Base-by-base conservation (phyloP, 768 basidiomycete genomes). In the Cubamyces sp. region DNA sequence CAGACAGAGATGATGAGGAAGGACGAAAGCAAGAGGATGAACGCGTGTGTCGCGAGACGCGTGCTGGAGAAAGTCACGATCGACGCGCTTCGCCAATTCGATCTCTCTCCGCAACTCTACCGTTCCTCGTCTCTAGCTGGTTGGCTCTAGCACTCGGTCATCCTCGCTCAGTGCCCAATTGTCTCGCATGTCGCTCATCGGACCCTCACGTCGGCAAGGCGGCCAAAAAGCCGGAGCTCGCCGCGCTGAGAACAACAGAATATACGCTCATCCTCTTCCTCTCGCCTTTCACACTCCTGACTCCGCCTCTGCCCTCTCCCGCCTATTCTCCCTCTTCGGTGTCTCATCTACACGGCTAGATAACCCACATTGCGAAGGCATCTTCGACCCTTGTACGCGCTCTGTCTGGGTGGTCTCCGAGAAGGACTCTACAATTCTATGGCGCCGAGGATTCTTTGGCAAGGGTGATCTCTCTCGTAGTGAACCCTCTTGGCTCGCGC, bases 401-500 rank as follows among this genome's bases (percentile, higher is more conserved):
- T 92, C 92, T 0, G 91, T 98, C 9, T 97, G 94, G 94, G 81
- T 98, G 3, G 77, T 82, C 0, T 81, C 87, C 60, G 74, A 78
- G 26, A 80, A 75, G 23, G 86, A 94, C 71, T 85, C 86, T 46
- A 79, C 79, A 65, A 76, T 88, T 5, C 80, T 98, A 40, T 99
- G 97, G 92, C 79, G 84, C 48, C 77, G 91, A 62, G 97, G 97
- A 0, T 98, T 98, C 77, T 99, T 98, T 73, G 97, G 97, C 23
- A 99, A 99, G 74, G 97, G 97, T 1, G 91, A 91, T 71, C 78
- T 99, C 54, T 96, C 93, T 42, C 77, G 97, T 60, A 97, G 95
- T 74, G 97, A 99, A 74, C 96, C 96, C 8, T 93, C 87, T 57
- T 99, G 97, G 97, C 78, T 88, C 61, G 84, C 87, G 19, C 79